These are phyloP conservation scores for Papilionanthe hybrid DNA, from an alignment of 116 monocot species.

Conservation along the genomic window DNA sequence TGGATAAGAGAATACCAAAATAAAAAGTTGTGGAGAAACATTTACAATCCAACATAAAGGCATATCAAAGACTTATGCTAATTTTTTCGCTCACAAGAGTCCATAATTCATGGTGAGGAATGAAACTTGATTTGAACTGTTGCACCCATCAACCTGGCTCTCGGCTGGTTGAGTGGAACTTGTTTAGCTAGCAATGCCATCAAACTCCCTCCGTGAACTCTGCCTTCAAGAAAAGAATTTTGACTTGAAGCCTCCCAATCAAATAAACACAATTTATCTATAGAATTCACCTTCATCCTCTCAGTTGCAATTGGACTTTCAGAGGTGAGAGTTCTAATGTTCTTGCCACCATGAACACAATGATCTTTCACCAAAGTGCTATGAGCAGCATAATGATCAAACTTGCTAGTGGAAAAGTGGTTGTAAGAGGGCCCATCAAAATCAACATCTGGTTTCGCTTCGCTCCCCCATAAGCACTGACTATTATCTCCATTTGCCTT, in stretches of 20 bases:
- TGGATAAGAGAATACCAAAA: background rate
- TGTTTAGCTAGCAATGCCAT: conserved; percentile 17
- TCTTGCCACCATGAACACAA: conserved; percentile 24
- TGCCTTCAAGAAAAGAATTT: conserved; percentile 20
- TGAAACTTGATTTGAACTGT: background rate
- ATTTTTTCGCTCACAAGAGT: background rate
- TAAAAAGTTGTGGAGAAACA: no score
- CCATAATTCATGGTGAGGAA: background rate
- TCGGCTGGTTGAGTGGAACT: background rate
- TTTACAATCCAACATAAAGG: no score
- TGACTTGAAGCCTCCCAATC: background rate
- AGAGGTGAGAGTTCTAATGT: background rate
- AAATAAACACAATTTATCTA: background rate
- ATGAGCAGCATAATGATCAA: conserved; percentile 30
- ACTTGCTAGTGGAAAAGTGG: conserved; percentile 27
- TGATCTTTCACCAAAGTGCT: conserved; percentile 27
- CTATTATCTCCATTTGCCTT: conserved; percentile 36
- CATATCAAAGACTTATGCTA: background rate
- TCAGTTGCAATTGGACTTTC: background rate
- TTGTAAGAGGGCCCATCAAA: conserved; percentile 18
- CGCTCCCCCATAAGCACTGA: conserved; percentile 21
- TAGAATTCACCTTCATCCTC: conserved; percentile 7
- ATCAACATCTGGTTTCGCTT: conserved; percentile 4
- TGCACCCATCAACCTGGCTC: background rate
- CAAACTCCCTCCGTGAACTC: conserved; percentile 33